phyloP scores from a whole-genome alignment of 1,139 yeast genomes.

The Blastobotrys aristatus region DNA sequence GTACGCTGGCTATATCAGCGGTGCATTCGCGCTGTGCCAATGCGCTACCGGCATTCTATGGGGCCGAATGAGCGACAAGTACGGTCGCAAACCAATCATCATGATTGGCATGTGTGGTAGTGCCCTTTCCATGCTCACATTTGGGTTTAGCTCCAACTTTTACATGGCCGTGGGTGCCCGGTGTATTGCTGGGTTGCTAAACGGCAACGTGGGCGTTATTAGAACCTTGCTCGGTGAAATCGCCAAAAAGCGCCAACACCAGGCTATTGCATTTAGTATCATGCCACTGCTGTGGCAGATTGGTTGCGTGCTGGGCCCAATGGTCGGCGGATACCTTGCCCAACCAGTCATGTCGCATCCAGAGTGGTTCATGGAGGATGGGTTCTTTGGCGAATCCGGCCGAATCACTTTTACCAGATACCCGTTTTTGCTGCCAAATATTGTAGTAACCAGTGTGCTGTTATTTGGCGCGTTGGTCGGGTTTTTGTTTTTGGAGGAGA shows the following conservation, averaged over 20 bases:
- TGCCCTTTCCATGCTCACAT: constrained; percentile 42
- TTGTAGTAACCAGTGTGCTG: constrained; percentile 47
- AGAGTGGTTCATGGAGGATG: constrained; percentile 25
- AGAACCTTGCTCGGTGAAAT: constrained; percentile 59
- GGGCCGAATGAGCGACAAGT: constrained; percentile 51
- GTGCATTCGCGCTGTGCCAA: constrained; percentile 51
- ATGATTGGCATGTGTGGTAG: constrained; percentile 50
- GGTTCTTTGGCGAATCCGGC: constrained; percentile 29
- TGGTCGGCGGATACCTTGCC: constrained; percentile 46
- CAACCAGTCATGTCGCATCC: constrained; percentile 35
- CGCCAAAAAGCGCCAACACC: constrained; percentile 51
- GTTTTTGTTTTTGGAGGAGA: constrained; percentile 58
- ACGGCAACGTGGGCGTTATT: constrained; percentile 58
- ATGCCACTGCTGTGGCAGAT: constrained; percentile 57
- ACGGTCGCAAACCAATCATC: constrained; percentile 57
- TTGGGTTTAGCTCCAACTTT: constrained; percentile 51
- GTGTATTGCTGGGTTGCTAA: constrained; percentile 49
- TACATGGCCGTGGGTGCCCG: constrained; percentile 50
- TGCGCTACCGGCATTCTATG: constrained; percentile 53
- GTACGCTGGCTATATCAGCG: constrained; percentile 56
- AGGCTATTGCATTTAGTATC: constrained; percentile 56
- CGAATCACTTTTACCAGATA: constrained; percentile 33
- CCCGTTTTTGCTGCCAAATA: constrained; percentile 59
- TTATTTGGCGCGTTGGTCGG: constrained; percentile 34
- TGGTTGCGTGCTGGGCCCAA: constrained; percentile 56